These are phyloP conservation scores for Paramecium caudatum DNA, from an alignment of 73 alveolate species.

Conservation along the genomic window DNA sequence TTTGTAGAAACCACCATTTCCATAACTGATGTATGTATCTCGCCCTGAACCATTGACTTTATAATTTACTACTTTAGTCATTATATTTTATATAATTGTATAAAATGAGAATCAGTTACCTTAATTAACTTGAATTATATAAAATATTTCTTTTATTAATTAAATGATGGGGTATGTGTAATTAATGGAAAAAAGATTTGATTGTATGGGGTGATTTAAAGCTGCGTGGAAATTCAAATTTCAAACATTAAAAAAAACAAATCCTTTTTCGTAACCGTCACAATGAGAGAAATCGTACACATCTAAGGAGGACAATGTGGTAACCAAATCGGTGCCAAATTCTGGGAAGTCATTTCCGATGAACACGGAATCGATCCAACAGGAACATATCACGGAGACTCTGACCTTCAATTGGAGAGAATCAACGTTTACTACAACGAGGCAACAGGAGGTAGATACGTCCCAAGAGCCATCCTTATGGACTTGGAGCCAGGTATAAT, in stretches of 20 bases:
- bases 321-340: constrained; percentile 99
- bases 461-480: constrained; percentile 99
- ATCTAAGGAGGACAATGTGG: constrained; percentile 99
- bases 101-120: neutral
- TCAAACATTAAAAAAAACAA: constrained; percentile 66
- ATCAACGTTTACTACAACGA: constrained; percentile 98
- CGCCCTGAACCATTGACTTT: constrained; percentile 57
- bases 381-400: constrained; percentile 99
- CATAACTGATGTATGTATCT: constrained; percentile 50
- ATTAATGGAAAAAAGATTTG: neutral
- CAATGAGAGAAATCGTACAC: constrained; percentile 99
- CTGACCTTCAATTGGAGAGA: constrained; percentile 96
- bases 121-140: neutral
- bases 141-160: constrained; percentile 42
- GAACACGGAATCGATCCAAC: constrained; percentile 99
- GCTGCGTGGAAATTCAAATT: constrained; percentile 64
- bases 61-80: constrained; percentile 67
- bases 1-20: constrained; percentile 67
- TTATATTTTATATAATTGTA: constrained; percentile 34
- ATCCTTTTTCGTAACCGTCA: constrained; percentile 71
- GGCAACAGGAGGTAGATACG: constrained; percentile 99
- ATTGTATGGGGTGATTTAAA: neutral
- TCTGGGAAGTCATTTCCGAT: constrained; percentile 99
- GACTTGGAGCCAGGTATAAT: constrained; percentile 98
- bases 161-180: constrained; percentile 2